Conservation (phyloP, 352 stramenopile species). For the Pythium aristosporum region DNA sequence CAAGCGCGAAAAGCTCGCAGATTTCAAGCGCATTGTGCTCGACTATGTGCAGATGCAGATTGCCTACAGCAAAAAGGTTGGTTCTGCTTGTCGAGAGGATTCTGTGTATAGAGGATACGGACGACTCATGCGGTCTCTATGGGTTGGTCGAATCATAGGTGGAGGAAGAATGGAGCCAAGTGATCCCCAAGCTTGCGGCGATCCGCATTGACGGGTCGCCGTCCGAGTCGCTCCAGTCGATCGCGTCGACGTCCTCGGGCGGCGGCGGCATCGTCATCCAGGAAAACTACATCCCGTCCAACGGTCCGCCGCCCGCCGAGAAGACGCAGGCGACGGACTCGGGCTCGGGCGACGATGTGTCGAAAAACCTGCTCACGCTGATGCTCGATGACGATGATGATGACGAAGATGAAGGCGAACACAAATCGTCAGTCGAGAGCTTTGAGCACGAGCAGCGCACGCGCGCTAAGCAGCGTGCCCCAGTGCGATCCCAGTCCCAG, state of each 20-base stretch:
- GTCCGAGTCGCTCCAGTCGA: conserved; percentile 38
- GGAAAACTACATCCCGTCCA: conserved; percentile 74
- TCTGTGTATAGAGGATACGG: neutral
- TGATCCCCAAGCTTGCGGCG: conserved; percentile 68
- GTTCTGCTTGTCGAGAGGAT: neutral
- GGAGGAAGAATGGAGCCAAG: conserved; percentile 76
- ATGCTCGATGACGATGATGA: conserved; percentile 34
- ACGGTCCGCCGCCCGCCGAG: neutral
- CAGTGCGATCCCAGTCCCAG: conserved; percentile 22
- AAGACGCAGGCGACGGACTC: neutral
- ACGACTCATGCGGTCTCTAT: neutral
- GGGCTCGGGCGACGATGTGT: conserved; percentile 34
- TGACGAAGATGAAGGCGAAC: conserved; percentile 17
- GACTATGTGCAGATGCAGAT: conserved; percentile 98
- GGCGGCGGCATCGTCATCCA: conserved; percentile 41
- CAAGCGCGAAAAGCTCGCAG: conserved; percentile 93
- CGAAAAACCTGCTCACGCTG: conserved; percentile 50
- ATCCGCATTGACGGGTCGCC: conserved; percentile 71
- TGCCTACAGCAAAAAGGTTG: conserved; percentile 93
- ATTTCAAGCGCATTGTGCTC: conserved; percentile 95
- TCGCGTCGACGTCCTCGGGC: conserved; percentile 29
- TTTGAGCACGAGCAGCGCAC: conserved; percentile 17
- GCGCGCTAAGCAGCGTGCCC: conserved; percentile 13
- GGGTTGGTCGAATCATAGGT: conserved; percentile 30
- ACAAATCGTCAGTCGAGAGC: conserved; percentile 14